Conservation (phyloP, 768 basidiomycete genomes). For the Suillus clintonianus region DNA sequence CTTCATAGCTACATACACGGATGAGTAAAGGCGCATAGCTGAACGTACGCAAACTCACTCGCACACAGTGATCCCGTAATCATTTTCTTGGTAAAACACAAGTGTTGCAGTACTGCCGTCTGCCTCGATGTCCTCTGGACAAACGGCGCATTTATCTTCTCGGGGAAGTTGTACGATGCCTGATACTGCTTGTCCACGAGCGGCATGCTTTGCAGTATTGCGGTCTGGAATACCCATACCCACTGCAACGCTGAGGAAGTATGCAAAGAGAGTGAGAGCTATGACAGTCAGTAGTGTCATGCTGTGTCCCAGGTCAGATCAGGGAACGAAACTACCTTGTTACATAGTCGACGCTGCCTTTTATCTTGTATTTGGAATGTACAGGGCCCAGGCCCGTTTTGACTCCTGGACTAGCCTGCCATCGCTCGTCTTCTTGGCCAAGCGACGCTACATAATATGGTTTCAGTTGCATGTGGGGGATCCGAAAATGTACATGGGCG, state of each 20-base stretch:
- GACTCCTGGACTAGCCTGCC: background rate
- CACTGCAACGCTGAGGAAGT: background rate
- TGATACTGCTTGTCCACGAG: too few species aligned
- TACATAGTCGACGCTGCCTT: background rate
- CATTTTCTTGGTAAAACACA: background rate
- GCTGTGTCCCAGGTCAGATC: background rate
- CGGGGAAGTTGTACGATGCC: background rate
- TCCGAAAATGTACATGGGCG: background rate
- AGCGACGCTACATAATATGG: background rate
- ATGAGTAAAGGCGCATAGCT: background rate
- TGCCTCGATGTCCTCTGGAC: background rate
- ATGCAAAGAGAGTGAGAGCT: background rate
- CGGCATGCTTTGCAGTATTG: too few species aligned
- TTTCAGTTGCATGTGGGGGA: background rate
- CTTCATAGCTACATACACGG: background rate
- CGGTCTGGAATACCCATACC: background rate
- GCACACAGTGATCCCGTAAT: background rate
- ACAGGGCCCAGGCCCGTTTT: background rate
- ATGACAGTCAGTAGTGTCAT: background rate
- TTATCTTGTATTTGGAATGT: background rate
- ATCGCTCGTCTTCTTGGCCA: background rate
- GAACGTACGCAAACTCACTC: background rate
- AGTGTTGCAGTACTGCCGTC: background rate
- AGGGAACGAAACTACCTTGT: background rate
- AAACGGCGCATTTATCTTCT: background rate